phyloP scores from a whole-genome alignment of 1,139 yeast genomes.

The Suhomyces guaymorum region DNA sequence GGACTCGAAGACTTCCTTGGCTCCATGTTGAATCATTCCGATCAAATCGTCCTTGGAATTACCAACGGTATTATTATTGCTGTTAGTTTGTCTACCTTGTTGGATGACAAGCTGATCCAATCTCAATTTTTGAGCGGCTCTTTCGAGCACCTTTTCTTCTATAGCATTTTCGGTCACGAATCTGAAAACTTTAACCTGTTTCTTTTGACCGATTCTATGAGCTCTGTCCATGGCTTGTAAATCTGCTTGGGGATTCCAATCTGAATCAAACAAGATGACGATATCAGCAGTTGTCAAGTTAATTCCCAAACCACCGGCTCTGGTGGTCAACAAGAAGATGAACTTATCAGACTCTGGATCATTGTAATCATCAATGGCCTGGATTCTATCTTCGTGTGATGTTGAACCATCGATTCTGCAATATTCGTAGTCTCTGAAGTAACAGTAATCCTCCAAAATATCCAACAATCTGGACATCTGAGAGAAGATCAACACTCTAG shows the following conservation, averaged over 20 bases:
- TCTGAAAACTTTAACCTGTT: constrained; percentile 75
- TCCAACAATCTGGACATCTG: constrained; percentile 84
- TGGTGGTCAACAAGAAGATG: constrained; percentile 69
- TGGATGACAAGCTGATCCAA: constrained; percentile 81
- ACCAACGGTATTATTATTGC: constrained; percentile 38
- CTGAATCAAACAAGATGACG: constrained; percentile 73
- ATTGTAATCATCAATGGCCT: constrained; percentile 76
- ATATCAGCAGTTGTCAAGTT: constrained; percentile 76
- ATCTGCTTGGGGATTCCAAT: constrained; percentile 89
- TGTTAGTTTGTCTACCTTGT: constrained; percentile 61
- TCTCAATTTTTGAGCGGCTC: constrained; percentile 77
- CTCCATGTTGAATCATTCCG: constrained; percentile 82
- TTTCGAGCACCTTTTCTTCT: constrained; percentile 76
- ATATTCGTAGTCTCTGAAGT: constrained; percentile 64
- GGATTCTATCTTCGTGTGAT: constrained; percentile 72
- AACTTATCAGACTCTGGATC: constrained; percentile 69
- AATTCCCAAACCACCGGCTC: constrained; percentile 89
- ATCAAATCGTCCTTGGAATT: constrained; percentile 63
- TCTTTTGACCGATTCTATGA: constrained; percentile 82
- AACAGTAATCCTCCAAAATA: constrained; percentile 75
- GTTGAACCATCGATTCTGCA: constrained; percentile 84
- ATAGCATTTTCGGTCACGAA: constrained; percentile 79
- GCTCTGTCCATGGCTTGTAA: constrained; percentile 89
- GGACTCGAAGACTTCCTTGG: constrained; percentile 56
- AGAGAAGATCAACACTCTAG: constrained; percentile 73